phyloP scores from a whole-genome alignment of 768 basidiomycete species.

The Suillus discolor region DNA sequence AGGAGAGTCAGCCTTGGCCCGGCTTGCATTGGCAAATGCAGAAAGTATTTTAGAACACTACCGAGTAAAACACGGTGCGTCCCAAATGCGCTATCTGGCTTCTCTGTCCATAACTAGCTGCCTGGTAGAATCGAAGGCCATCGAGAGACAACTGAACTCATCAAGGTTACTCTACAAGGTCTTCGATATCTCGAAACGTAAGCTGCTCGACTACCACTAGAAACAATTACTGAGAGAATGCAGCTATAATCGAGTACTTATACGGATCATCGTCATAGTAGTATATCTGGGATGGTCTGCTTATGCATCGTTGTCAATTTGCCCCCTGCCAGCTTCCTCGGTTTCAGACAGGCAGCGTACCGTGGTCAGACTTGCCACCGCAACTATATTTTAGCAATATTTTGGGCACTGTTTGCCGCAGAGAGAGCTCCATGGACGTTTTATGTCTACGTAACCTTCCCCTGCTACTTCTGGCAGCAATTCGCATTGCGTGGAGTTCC shows the following conservation, averaged over 20 bases:
- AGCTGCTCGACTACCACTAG: background rate
- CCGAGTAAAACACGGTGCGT: conserved; percentile 70
- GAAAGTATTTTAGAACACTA: conserved; percentile 78
- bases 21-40: conserved; percentile 64
- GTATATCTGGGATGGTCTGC: conserved; percentile 83
- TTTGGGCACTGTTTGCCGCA: conserved; percentile 55
- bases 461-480: conserved; percentile 76
- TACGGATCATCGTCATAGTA: conserved; percentile 64
- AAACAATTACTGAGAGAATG: conserved; percentile 12
- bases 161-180: conserved; percentile 56
- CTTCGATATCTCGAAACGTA: conserved; percentile 76
- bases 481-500: conserved; percentile 36
- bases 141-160: conserved; percentile 49
- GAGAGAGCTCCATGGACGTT: conserved; percentile 72
- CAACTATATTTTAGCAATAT: conserved; percentile 36
- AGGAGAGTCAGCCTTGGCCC: conserved; percentile 55
- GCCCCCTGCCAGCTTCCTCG: conserved; percentile 32
- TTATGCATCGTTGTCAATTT: conserved; percentile 60
- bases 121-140: conserved; percentile 62
- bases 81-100: background rate
- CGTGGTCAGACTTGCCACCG: conserved; percentile 24
- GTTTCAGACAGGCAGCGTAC: conserved; percentile 15
- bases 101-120: background rate
- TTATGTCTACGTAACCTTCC: conserved; percentile 75
- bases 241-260: conserved; percentile 74